Evolutionary conservation across 129 eudicot species (phyloP), one percentile per base, ranked within the genome.

Genomic region (Flaveria linearis): DNA sequence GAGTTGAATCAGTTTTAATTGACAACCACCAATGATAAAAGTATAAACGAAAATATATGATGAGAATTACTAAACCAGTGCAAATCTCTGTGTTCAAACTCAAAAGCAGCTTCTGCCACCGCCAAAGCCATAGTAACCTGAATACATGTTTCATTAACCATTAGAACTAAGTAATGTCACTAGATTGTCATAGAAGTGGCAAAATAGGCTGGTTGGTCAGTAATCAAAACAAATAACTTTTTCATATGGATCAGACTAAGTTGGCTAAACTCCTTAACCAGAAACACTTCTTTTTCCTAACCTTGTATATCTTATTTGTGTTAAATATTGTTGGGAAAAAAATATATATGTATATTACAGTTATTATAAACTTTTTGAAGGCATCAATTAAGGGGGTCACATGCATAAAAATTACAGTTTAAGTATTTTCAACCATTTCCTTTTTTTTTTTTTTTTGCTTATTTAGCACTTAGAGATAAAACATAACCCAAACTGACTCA

Each of bases 11-110:
- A 72, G 51, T 8, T 16, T 68, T 60, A 68, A 78, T 46, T 17
- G 25, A 63, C 69, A 26, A 58, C 51, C 41, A 51, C 11, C 16
- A 14, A 69, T 12, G 77, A 67, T 33, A 3, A 45, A 60, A 71
- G 16, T 53, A 66, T 61, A 39, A 74, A 36, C 7, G 12, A 20
- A 51, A 51, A 9, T n/a, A 68, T 10, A 15, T 51, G 5, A 55
- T 56, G 52, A 45, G 69, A 9, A 64, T 71, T 82, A 86, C 76
- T 69, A 68, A 63, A 95, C 99, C 99, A 95, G 88, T 95, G 99
- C 85, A 95, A 84, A 84, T 95, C 99, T 76, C 99, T 86, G 84
- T 95, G 97, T 82, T 95, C 99, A 82, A 95, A 95, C 56, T 91
- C 92, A 88, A 84, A 95, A 49, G 92, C 99, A 75, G 91, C 92